These are phyloP conservation scores for Arbutus unedo DNA, from an alignment of 148 eudicot genomes.

Conservation along the genomic window DNA sequence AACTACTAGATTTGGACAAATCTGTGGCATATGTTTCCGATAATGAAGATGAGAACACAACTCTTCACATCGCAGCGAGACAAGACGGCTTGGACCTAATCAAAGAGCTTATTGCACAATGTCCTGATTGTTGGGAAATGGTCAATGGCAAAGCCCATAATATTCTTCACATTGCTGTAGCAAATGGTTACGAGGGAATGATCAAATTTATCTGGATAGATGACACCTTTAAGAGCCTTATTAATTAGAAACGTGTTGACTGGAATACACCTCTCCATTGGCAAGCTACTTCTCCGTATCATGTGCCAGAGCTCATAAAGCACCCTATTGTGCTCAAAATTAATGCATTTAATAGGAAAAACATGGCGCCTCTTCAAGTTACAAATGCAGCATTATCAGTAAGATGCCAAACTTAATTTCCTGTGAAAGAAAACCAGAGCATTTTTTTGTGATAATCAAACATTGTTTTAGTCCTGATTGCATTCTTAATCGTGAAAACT, in stretches of 20 bases:
- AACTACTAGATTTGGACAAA: background rate
- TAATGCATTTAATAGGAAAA: conserved; percentile 12
- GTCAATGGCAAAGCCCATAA: conserved; percentile 10
- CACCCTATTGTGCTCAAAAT: no score
- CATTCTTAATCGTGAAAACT: no score
- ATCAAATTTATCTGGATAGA: background rate
- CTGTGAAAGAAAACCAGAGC: no score
- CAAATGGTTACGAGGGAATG: background rate
- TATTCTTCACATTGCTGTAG: conserved; percentile 14
- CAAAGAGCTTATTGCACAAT: background rate
- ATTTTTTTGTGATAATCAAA: no score
- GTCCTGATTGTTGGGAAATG: background rate
- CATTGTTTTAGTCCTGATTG: no score
- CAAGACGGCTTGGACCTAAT: background rate
- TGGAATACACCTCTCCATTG: conserved; percentile 27
- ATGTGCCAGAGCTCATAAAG: background rate
- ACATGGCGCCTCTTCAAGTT: conserved; percentile 18
- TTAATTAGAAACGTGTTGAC: conserved; percentile 15
- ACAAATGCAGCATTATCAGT: no score
- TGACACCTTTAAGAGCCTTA: background rate
- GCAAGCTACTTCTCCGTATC: background rate
- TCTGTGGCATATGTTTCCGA: background rate
- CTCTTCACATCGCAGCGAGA: conserved; percentile 21
- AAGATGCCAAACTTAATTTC: no score
- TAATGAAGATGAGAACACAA: conserved; percentile 2